Evolutionary conservation across 2,329 filamentous ascomycete species (phyloP), one percentile per base, ranked within the genome.

Genomic region (Pseudogymnoascus destructans): DNA sequence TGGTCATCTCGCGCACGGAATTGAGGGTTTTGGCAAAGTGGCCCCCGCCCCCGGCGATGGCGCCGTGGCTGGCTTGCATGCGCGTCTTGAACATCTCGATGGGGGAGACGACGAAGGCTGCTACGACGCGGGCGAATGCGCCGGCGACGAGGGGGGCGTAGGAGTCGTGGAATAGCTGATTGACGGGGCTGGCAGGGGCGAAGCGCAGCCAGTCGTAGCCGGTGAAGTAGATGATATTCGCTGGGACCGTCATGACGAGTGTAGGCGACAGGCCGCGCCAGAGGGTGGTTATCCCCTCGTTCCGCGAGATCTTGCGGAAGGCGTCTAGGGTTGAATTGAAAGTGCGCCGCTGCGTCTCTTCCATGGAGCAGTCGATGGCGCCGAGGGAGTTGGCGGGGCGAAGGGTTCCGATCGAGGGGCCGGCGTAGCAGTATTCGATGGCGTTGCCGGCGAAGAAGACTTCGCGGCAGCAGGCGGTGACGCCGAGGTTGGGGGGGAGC

Each of bases 211-310:
- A 96, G 68, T 98, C 93, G 72, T 98, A 98, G 36, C 93, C 93
- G 10, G 93, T 95, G 67, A 97, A 96, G 73, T 98, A 98, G 64
- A 98, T 97, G 64, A 98, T 93, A 70, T 98, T 98, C 23, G 85
- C 89, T 0, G 93, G 93, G 5, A 98, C 80, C 0, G 90, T 85
- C 93, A 98, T 98, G 63, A 90, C 79, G 19, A 98, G 75, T 0
- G 93, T 98, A 0, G 93, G 92, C n/a, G 88, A 95, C 4, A 98
- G 75, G 0, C 93, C 93, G 61, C 93, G 81, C 92, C 93, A 98
- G 33, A 98, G 73, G 1, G 91, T 93, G 23, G 81, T 79, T 10
- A 90, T 68, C 1, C 93, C 93, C 73, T 98, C 93, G 69, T 97
- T 90, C 54, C 89, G 84, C 13, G 93, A 90, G 66, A 98, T 98